A percentile compares a stretch with the other conserved stretches of the same genome.
Evolutionary conservation across 1,284 basidiomycete species (phyloP).

Genomic region (Megacollybia platyphylla): DNA sequence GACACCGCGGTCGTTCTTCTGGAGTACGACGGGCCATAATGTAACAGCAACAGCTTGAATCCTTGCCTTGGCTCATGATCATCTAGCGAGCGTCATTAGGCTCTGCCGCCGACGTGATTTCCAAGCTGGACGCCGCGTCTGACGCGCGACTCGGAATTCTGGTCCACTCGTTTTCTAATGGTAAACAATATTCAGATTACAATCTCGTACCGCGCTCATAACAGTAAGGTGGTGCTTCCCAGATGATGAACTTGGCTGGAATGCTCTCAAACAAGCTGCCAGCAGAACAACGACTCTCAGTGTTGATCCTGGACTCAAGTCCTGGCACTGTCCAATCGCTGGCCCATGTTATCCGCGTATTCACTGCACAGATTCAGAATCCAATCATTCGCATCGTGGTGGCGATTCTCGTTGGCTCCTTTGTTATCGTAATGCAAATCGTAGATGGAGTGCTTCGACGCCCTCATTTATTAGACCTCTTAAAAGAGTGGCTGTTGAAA

Average conservation of each 20-base stretch:
- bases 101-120: neutral
- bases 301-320: conserved; percentile 36
- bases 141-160: conserved; percentile 26
- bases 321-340: conserved; percentile 24
- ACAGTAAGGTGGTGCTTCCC: conserved; percentile 31
- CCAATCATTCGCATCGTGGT: conserved; percentile 17
- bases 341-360: conserved; percentile 19
- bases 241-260: conserved; percentile 23
- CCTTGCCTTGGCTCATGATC: neutral
- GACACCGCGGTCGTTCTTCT: conserved; percentile 26
- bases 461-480: conserved; percentile 9
- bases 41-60: conserved; percentile 14
- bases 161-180: conserved; percentile 44
- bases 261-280: conserved; percentile 15
- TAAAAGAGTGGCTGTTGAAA: conserved; percentile 19
- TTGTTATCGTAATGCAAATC: conserved; percentile 11
- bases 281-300: conserved; percentile 14
- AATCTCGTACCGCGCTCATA: neutral
- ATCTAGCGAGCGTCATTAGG: neutral
- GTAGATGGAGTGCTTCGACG: conserved; percentile 7
- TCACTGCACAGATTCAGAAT: conserved; percentile 24
- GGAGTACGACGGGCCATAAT: conserved; percentile 15
- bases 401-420: conserved; percentile 11
- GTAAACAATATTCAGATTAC: conserved; percentile 14
- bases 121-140: conserved; percentile 23